These are phyloP conservation scores for Solanum corneliomulleri DNA, from an alignment of 257 asterid species.

Conservation along the genomic window DNA sequence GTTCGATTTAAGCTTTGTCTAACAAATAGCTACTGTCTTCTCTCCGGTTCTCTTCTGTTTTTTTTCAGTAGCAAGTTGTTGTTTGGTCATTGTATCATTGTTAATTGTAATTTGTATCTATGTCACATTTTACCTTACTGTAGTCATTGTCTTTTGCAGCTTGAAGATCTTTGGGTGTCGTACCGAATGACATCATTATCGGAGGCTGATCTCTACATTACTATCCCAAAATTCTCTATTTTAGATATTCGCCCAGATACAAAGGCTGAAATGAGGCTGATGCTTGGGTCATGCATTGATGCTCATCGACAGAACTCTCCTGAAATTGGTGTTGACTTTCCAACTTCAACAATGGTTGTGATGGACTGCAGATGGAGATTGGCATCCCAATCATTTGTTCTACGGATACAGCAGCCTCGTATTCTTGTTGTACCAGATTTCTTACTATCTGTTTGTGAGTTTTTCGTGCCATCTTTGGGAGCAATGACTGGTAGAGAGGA, in stretches of 20 bases:
- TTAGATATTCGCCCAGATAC: constrained; percentile 88
- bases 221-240: constrained; percentile 81
- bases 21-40: background rate
- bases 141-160: constrained; percentile 35
- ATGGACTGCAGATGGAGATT: constrained; percentile 98
- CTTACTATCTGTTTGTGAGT: constrained; percentile 83
- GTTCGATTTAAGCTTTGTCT: background rate
- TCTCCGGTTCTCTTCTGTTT: background rate
- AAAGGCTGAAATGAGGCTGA: constrained; percentile 92
- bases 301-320: constrained; percentile 54
- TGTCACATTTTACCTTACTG: background rate
- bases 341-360: constrained; percentile 88
- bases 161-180: constrained; percentile 97
- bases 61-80: background rate
- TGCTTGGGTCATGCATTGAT: constrained; percentile 95
- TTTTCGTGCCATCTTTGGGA: constrained; percentile 93
- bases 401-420: constrained; percentile 96
- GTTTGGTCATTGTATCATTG: background rate
- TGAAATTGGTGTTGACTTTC: constrained; percentile 37
- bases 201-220: constrained; percentile 81
- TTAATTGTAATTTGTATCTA: background rate
- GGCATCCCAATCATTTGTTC: constrained; percentile 81
- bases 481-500: constrained; percentile 94
- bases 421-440: constrained; percentile 92
- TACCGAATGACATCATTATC: constrained; percentile 95